Evolutionary conservation across 31 red algal species (phyloP).

Genomic region (Bonnemaisonia californica): DNA sequence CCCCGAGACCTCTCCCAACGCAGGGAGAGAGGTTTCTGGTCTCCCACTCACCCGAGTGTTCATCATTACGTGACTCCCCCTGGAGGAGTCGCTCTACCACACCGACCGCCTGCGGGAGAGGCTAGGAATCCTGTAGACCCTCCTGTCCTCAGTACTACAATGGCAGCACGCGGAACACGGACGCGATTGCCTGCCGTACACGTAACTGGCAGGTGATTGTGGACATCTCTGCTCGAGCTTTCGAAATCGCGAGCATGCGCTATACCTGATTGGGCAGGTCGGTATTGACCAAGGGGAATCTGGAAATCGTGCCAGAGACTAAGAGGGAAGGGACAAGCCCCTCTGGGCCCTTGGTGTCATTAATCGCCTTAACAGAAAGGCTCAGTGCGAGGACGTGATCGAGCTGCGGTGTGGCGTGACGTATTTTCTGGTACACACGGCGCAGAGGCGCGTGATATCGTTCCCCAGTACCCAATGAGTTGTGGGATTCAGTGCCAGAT

Average conservation of each 20-base stretch:
- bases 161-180: too few relatives aligned
- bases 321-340: constrained; percentile 18
- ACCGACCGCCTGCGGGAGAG: too few relatives aligned
- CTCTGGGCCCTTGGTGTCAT: constrained; percentile 22
- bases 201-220: constrained; percentile 1
- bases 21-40: too few relatives aligned
- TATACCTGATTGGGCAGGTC: constrained; percentile 4
- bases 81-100: too few relatives aligned
- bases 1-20: too few relatives aligned
- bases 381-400: not conserved
- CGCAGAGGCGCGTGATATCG: constrained; percentile 22
- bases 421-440: constrained; percentile 11
- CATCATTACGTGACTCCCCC: too few relatives aligned
- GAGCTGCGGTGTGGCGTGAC: not conserved
- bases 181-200: not conserved
- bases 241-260: not conserved
- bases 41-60: too few relatives aligned
- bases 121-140: too few relatives aligned
- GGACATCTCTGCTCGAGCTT: constrained; percentile 1
- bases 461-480: constrained; percentile 18
- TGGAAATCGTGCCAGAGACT: constrained; percentile 22
- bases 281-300: not conserved
- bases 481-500: constrained; percentile 16
- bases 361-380: constrained; percentile 29
- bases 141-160: too few relatives aligned